phyloP scores from a whole-genome alignment of 202 grass and related monocot genomes.

The Musa balbisiana region DNA sequence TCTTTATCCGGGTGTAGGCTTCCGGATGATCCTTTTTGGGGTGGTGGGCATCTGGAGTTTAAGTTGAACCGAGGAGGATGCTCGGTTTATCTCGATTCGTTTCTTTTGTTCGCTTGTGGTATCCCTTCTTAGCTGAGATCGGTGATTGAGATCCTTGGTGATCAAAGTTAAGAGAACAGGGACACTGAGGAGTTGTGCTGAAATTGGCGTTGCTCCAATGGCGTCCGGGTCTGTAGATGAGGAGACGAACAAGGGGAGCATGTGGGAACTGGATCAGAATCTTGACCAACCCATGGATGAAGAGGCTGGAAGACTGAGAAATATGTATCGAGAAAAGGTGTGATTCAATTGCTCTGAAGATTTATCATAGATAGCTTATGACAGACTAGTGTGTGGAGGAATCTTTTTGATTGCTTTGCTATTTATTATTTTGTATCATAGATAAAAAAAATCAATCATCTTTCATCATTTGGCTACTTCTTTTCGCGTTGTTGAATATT shows the following conservation, averaged over 20 bases:
- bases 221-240: slow-evolving; percentile 50
- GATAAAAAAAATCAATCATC: background rate
- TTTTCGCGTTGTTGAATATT: background rate
- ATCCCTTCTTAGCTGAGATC: background rate
- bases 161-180: background rate
- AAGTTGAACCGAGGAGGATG: background rate
- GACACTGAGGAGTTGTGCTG: background rate
- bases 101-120: background rate
- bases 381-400: background rate
- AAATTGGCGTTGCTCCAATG: slow-evolving; percentile 28
- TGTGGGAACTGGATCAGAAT: slow-evolving; percentile 99
- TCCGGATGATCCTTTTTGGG: background rate
- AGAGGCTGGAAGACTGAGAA: slow-evolving; percentile 70
- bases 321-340: slow-evolving; percentile 98
- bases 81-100: background rate
- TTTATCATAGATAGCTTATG: background rate
- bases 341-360: slow-evolving; percentile 17
- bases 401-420: background rate
- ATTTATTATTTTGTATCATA: background rate
- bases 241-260: slow-evolving; percentile 57
- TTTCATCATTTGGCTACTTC: background rate
- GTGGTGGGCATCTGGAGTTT: background rate
- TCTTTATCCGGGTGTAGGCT: too few relatives aligned
- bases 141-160: background rate
- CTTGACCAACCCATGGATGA: slow-evolving; percentile 99